Base-by-base conservation (phyloP, 2,329 filamentous ascomycete genomes). In the Coniochaeta sp. region DNA sequence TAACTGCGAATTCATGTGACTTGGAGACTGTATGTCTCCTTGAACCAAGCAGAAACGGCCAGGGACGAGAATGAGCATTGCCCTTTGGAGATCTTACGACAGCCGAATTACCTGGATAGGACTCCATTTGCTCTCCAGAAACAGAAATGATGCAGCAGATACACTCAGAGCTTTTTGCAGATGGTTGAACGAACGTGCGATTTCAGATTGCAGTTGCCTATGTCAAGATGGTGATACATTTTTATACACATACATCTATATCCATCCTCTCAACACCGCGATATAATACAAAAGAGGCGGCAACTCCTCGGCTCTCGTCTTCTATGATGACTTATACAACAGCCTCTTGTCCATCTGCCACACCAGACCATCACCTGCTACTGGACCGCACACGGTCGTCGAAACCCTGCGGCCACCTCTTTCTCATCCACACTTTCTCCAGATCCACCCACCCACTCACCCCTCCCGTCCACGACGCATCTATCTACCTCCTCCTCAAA, bases 401-500 rank as follows among this genome's bases (percentile, higher is more conserved):
- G n/a, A n/a, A n/a, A n/a, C n/a, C n/a, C n/a, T n/a, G n/a, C n/a
- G n/a, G n/a, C n/a, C n/a, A n/a, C n/a, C n/a, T n/a, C n/a, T n/a
- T n/a, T n/a, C n/a, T n/a, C n/a, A n/a, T n/a, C n/a, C n/a, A n/a
- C n/a, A n/a, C n/a, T n/a, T n/a, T n/a, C n/a, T n/a, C n/a, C n/a
- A n/a, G n/a, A n/a, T 40, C 4, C 18, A 6, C 6, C 16, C 6
- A 12, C 20, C 18, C 20, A 22, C 27, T 7, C 12, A 6, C 27
- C 27, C 27, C 31, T 5, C 6, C 31, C 31, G 10, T n/a, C 27
- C 12, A 16, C 42, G 7, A 28, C 3, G 12, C 22, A 47, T 4
- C 42, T 20, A 22, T 35, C 26, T 82, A 95, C 65, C 90, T 78
- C 67, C 91, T 82, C 67, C 86, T 79, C 71, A 97, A 69, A 70